Evolutionary conservation across 1,284 basidiomycete genomes (phyloP), one percentile per base, ranked within the genome.

Genomic region (Earliella scabrosa): DNA sequence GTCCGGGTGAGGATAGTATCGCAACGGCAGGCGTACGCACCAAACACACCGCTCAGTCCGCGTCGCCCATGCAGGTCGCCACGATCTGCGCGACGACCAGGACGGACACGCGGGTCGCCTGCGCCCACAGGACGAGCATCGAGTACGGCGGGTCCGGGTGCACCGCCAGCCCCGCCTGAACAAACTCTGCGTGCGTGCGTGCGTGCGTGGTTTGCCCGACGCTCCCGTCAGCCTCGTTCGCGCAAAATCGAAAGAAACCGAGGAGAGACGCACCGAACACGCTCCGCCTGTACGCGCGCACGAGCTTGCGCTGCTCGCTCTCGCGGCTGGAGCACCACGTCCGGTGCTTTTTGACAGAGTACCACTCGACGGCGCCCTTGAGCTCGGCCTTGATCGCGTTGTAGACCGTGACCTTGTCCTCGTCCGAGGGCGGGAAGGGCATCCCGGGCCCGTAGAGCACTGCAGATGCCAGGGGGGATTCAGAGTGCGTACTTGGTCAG

Each of bases 311-410:
- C n/a, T n/a, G n/a, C n/a, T n/a, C n/a, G n/a, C n/a, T n/a, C 18
- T 53, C 50, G 18, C 36, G 34, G 0, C 23, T 29, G 0, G 54
- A 56, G 50, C 54, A 60, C 58, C 58, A 60, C 5, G 29, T 35
- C 1, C 36, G 18, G 49, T 60, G 58, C 26, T 18, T 3, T 4
- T 59, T 43, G 8, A 6, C 16, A 2, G 29, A 44, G 40, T 60
- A 56, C 41, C 41, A 53, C 1, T 2, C 13, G 11, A 8, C 32
- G 1, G 43, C 49, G n/a, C 14, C 24, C 14, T 23, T 16, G 9
- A n/a, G 27, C 32, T 43, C 16, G 20, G 14, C 31, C 21, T 45
- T 13, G 23, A 50, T 53, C 1, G 32, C 20, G 6, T 24, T 6
- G 31, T 26, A 34, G 2, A 34, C 45, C 3, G 26, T 7, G 11